Conservation (phyloP, 495 filamentous ascomycete genomes). For the Extremus antarcticus region DNA sequence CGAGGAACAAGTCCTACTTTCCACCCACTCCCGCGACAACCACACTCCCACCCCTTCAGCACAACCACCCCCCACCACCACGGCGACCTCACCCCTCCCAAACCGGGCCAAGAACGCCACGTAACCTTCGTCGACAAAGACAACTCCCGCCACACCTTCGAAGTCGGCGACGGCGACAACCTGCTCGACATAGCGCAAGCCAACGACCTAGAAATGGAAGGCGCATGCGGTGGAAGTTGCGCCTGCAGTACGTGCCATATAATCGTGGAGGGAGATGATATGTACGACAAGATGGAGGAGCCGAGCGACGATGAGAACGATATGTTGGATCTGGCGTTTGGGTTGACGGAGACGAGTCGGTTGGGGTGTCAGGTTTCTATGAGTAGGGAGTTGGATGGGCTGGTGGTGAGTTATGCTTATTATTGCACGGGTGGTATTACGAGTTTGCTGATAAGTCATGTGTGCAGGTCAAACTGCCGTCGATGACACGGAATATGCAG, state of each 20-base stretch:
- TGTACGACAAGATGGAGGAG: conserved; percentile 81
- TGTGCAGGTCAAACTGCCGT: conserved; percentile 48
- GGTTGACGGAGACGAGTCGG: conserved; percentile 89
- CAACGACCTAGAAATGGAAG: conserved; percentile 96
- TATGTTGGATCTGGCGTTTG: conserved; percentile 95
- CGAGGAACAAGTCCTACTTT: not conserved
- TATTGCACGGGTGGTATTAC: not conserved
- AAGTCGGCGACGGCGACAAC: conserved; percentile 79
- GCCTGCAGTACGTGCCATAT: conserved; percentile 97
- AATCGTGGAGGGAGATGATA: conserved; percentile 70
- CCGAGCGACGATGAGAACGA: conserved; percentile 97
- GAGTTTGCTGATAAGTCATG: not conserved
- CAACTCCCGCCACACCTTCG: conserved; percentile 57
- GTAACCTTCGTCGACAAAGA: conserved; percentile 95
- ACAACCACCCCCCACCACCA: conserved; percentile 50
- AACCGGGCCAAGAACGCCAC: conserved; percentile 90
- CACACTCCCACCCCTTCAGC: conserved; percentile 43
- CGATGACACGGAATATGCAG: conserved; percentile 93
- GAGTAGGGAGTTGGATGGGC: conserved; percentile 76
- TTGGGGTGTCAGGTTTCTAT: conserved; percentile 91
- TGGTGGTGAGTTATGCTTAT: conserved; percentile 44
- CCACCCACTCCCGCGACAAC: not conserved
- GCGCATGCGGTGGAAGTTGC: conserved; percentile 89
- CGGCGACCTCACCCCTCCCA: conserved; percentile 71
- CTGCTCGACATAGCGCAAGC: conserved; percentile 87